Evolutionary conservation across 2,329 filamentous ascomycete genomes (phyloP), one percentile per base, ranked within the genome.

Genomic region (Coniella lustricola): DNA sequence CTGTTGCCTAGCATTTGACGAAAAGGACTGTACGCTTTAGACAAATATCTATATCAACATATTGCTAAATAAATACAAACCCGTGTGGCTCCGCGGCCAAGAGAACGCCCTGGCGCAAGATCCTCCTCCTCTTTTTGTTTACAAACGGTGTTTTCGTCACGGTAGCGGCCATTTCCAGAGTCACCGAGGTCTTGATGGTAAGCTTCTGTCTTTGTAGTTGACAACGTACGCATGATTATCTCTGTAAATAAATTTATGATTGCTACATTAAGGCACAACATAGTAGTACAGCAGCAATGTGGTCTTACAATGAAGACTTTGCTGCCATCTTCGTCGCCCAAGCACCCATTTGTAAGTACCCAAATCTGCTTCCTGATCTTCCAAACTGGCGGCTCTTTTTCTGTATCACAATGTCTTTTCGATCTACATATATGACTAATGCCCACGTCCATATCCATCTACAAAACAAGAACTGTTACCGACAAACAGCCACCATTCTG

Each of bases 241-340:
- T n/a, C n/a, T n/a, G n/a, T n/a, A n/a, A n/a, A n/a, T n/a, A n/a
- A n/a, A n/a, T n/a, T n/a, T n/a, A n/a, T n/a, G n/a, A n/a, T n/a
- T n/a, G n/a, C n/a, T n/a, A n/a, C n/a, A n/a, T n/a, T n/a, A n/a
- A n/a, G n/a, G n/a, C n/a, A n/a, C 34, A 8, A 32, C n/a, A 50
- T 21, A 37, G 48, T 8, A 17, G 21, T 22, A 46, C 38, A 13
- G 48, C 22, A 7, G 65, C 66, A 1, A 59, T 69, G 17, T 69
- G 67, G 67, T 67, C 64, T 3, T 61, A 64, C 21, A 62, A 65
- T 12, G 65, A 69, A 50, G 64, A 66, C 46, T 59, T 64, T n/a
- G 61, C 68, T 7, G 64, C 62, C 3, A 62, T 68, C 34, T 58
- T 67, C 2, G 62, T 67, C 2, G 64, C 63, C 4, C 63, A 68